phyloP scores from a whole-genome alignment of 2,329 filamentous ascomycete species.

The Clonostachys byssicola region DNA sequence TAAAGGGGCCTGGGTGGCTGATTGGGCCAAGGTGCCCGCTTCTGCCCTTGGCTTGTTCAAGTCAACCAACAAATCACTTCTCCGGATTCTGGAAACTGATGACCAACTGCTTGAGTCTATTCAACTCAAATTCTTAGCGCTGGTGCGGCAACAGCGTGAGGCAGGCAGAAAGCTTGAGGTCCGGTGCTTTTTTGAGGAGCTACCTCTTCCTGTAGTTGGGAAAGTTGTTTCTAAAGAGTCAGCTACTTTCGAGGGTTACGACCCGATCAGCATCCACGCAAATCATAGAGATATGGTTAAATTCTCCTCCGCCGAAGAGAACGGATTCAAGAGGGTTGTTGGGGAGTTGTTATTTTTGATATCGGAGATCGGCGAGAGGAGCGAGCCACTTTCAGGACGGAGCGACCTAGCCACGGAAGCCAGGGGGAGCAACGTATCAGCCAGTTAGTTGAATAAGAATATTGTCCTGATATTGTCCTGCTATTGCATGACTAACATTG shows the following conservation, averaged over 20 bases:
- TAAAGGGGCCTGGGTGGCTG: constrained; percentile 22
- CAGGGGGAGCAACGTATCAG: no score
- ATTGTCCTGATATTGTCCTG: no score
- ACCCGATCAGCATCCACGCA: constrained; percentile 16
- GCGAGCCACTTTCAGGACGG: no score
- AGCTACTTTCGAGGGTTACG: constrained; percentile 19
- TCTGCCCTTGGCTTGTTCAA: constrained; percentile 19
- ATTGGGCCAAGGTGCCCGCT: constrained; percentile 22
- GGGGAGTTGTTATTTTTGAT: constrained; percentile 8
- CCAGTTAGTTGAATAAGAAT: no score
- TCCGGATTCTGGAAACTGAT: constrained; percentile 5
- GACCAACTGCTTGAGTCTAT: constrained; percentile 14
- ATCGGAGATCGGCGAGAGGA: no score
- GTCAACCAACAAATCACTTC: constrained; percentile 19
- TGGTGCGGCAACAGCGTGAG: constrained; percentile 14
- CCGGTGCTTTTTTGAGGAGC: constrained; percentile 27
- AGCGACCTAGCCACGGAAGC: no score
- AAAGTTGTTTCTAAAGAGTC: constrained; percentile 19
- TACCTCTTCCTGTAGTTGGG: constrained; percentile 14
- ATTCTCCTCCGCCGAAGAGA: constrained; percentile 18
- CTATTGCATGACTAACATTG: no score
- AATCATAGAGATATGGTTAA: constrained; percentile 25
- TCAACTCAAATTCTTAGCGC: constrained; percentile 14
- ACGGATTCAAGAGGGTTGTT: constrained; percentile 18
- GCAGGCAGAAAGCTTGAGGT: constrained; percentile 11